phyloP scores from a whole-genome alignment of 2,329 filamentous ascomycete genomes.

The Pyrenochaeta sp. region DNA sequence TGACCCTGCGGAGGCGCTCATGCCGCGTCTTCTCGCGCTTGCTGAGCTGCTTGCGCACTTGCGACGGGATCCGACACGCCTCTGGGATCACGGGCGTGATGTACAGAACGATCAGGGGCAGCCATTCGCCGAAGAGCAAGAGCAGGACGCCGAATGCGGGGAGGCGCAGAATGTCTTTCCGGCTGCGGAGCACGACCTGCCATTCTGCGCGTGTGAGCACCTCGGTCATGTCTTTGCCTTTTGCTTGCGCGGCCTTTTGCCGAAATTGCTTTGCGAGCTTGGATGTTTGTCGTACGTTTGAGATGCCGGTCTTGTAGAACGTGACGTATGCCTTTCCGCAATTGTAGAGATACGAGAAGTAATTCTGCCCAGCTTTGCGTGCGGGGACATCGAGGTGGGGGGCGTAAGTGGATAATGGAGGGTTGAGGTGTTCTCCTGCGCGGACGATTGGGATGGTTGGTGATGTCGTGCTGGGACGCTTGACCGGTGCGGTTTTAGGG shows the following conservation, averaged over 20 bases:
- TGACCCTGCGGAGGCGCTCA: slow-evolving; percentile 22
- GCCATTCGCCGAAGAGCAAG: slow-evolving; percentile 83
- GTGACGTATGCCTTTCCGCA: slow-evolving; percentile 76
- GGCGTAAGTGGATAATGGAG: slow-evolving; percentile 75
- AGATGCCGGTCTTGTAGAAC: slow-evolving; percentile 89
- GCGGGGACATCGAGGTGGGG: slow-evolving; percentile 70
- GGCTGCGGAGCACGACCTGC: slow-evolving; percentile 72
- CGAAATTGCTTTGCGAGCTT: slow-evolving; percentile 55
- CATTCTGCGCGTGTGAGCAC: slow-evolving; percentile 70
- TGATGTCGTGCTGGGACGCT: slow-evolving; percentile 2
- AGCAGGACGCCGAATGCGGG: slow-evolving; percentile 80
- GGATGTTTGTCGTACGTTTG: slow-evolving; percentile 74
- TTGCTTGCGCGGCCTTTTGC: slow-evolving; percentile 34
- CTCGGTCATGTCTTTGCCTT: slow-evolving; percentile 6
- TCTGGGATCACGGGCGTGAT: slow-evolving; percentile 77
- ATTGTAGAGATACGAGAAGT: slow-evolving; percentile 63
- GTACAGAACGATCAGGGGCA: slow-evolving; percentile 77
- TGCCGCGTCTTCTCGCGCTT: slow-evolving; percentile 56
- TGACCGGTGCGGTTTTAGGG: neutral
- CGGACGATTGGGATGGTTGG: slow-evolving; percentile 10
- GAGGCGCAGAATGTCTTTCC: slow-evolving; percentile 77
- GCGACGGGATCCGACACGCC: slow-evolving; percentile 82
- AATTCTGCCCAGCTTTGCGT: slow-evolving; percentile 55
- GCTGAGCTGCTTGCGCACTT: slow-evolving; percentile 67
- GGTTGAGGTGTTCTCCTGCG: slow-evolving; percentile 63